Base-by-base conservation (phyloP, 345 rosid genomes). In the Raphanus sativus region DNA sequence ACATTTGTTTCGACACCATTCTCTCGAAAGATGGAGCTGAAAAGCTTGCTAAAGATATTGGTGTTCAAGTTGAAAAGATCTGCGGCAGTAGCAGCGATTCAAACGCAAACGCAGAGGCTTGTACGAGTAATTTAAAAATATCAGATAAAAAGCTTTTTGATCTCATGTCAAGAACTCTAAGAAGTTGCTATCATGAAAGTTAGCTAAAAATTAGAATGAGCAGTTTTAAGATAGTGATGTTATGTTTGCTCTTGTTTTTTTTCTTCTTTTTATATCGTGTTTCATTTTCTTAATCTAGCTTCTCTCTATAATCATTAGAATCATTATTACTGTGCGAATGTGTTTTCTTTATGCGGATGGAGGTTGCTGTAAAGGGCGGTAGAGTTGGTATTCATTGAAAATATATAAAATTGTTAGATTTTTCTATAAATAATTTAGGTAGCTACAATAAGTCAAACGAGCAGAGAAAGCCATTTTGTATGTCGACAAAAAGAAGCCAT, bases 1-100 rank as follows among this genome's bases (percentile, higher is more conserved):
- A 87, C 86, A 65, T 92, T 38, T 86, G 91, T 84, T 90, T 71
- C 62, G 97, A 92, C 65, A 65, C 69, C 8, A 89, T 92, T n/a
- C 78, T 92, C 6, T 76, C 81, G 28, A 67, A 42, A 0, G 83
- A 84, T 3, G 85, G 78, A 3, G 96, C 86, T 8, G 81, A 79
- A 60, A 83, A 75, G 28, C 65, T 92, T 63, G 92, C 93, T 0
- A 68, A 56, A 61, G 81, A 85, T 65, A 78, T 86, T 25, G 96
- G 86, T 21, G 71, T 92, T 67, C 88, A 90, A 30, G 15, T 75
- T 6, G 80, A 76, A 62, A 88, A 86, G 82, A 85, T 86, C 56
- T 78, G 86, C 10, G 89, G 89, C 48, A 67, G 21, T 2, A 65
- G 17, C 8, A 65, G 24, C 68, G 55, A 13, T 60, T 66, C 64